Percentiles rank a stretch among this genome's conserved stretches.
These are phyloP conservation scores for Monosporascus sp. DNA, from an alignment of 2,329 filamentous ascomycete genomes.

Conservation along the genomic window DNA sequence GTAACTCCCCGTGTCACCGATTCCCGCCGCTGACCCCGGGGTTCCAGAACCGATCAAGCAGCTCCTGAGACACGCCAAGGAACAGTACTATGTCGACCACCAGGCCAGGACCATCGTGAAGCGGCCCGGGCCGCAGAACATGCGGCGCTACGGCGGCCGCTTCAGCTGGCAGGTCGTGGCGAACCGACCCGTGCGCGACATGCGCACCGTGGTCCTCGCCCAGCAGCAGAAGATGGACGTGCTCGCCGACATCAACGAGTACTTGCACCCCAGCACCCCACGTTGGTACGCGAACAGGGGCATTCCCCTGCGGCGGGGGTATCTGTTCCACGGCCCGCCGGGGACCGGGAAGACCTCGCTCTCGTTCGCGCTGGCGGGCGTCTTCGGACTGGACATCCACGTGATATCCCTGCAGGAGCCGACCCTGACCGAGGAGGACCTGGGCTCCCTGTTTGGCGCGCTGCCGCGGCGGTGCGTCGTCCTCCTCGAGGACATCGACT, in stretches of 20 bases:
- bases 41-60: constrained; percentile 45
- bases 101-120: constrained; percentile 54
- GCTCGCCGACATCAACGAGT: constrained; percentile 70
- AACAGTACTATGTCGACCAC: constrained; percentile 45
- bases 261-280: constrained; percentile 63
- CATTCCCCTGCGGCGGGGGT: constrained; percentile 71
- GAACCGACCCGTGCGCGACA: constrained; percentile 61
- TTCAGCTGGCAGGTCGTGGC: constrained; percentile 52
- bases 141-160: constrained; percentile 38
- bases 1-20: no score
- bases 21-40: constrained; percentile 2
- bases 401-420: constrained; percentile 56
- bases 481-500: constrained; percentile 65
- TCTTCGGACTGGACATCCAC: constrained; percentile 63
- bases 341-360: constrained; percentile 69
- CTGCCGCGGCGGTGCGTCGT: constrained; percentile 61
- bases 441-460: constrained; percentile 52
- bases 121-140: constrained; percentile 41
- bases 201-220: constrained; percentile 72
- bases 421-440: constrained; percentile 55
- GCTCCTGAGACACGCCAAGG: constrained; percentile 48
- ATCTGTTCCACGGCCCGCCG: constrained; percentile 71
- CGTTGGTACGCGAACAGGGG: constrained; percentile 71
- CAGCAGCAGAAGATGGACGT: constrained; percentile 59
- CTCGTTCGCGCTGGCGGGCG: constrained; percentile 59